Conservation (phyloP, 768 basidiomycete species). For the Xerocomus potaroensis region DNA sequence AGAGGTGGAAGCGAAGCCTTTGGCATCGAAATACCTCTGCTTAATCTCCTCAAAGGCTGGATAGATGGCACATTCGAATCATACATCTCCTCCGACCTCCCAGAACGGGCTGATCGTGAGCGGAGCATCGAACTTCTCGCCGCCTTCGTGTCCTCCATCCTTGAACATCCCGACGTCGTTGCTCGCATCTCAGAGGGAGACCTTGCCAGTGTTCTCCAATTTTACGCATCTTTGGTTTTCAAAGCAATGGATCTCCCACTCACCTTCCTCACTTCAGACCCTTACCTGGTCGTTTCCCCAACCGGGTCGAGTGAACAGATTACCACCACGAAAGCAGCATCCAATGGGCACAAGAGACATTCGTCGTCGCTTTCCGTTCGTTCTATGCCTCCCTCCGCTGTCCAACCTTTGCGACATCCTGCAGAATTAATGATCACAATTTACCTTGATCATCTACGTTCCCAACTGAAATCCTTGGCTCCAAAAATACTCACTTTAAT, state of each 20-base stretch:
- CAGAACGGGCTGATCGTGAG: conserved; percentile 55
- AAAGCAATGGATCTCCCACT: conserved; percentile 40
- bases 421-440: conserved; percentile 60
- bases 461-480: conserved; percentile 56
- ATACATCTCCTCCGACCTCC: conserved; percentile 30
- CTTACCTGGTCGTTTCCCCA: conserved; percentile 25
- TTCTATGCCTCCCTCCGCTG: conserved; percentile 34
- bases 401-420: conserved; percentile 40
- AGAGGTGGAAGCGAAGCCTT: conserved; percentile 54
- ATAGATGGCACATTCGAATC: conserved; percentile 62
- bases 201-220: conserved; percentile 51
- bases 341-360: conserved; percentile 51
- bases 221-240: conserved; percentile 59
- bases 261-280: conserved; percentile 13
- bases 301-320: conserved; percentile 30
- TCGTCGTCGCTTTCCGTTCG: conserved; percentile 56
- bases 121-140: conserved; percentile 60
- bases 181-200: conserved; percentile 60
- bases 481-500: conserved; percentile 50
- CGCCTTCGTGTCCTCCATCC: conserved; percentile 48
- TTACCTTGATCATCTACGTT: conserved; percentile 60
- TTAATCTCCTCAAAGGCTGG: conserved; percentile 60
- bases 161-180: conserved; percentile 48
- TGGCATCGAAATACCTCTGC: conserved; percentile 58
- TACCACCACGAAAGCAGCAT: conserved; percentile 14